Conservation (phyloP, 2,329 filamentous ascomycete genomes). For the Aspergillus thermomutatus region DNA sequence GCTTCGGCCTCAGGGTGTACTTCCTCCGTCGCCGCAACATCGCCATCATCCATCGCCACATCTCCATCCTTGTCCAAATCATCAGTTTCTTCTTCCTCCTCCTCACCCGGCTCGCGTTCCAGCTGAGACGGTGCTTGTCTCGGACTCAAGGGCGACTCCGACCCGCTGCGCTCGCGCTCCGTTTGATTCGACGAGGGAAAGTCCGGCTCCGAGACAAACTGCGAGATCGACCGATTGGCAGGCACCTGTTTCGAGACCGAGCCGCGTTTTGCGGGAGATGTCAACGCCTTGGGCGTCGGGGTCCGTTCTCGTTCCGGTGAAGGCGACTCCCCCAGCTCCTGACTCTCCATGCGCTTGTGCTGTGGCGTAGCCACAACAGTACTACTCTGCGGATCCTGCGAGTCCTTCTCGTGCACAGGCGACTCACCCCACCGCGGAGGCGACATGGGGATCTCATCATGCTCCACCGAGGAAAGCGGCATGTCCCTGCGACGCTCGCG, state of each 20-base stretch:
- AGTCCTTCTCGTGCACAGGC: slow-evolving; percentile 1
- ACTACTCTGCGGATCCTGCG: neutral
- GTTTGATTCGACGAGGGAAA: neutral
- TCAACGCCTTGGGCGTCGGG: neutral
- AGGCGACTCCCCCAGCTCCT: slow-evolving; percentile 26
- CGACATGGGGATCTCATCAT: slow-evolving; percentile 18
- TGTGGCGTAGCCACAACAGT: slow-evolving; percentile 5
- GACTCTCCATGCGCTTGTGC: slow-evolving; percentile 19
- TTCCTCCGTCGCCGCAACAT: neutral
- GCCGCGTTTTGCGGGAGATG: neutral
- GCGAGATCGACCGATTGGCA: slow-evolving; percentile 2
- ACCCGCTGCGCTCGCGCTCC: neutral
- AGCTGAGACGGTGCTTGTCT: slow-evolving; percentile 1
- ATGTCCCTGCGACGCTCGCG: slow-evolving; percentile 15
- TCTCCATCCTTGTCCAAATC: slow-evolving; percentile 13
- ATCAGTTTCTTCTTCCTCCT: neutral
- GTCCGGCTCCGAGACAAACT: neutral
- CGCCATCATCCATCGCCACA: slow-evolving; percentile 14
- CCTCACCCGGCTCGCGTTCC: neutral
- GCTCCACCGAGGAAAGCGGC: slow-evolving; percentile 27
- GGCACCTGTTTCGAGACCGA: neutral
- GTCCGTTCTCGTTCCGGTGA: slow-evolving; percentile 7
- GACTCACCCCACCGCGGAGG: slow-evolving; percentile 9
- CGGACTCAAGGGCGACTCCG: neutral
- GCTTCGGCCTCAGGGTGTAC: neutral